phyloP scores from a whole-genome alignment of 495 filamentous ascomycete species.

The Talaromyces borbonicus region DNA sequence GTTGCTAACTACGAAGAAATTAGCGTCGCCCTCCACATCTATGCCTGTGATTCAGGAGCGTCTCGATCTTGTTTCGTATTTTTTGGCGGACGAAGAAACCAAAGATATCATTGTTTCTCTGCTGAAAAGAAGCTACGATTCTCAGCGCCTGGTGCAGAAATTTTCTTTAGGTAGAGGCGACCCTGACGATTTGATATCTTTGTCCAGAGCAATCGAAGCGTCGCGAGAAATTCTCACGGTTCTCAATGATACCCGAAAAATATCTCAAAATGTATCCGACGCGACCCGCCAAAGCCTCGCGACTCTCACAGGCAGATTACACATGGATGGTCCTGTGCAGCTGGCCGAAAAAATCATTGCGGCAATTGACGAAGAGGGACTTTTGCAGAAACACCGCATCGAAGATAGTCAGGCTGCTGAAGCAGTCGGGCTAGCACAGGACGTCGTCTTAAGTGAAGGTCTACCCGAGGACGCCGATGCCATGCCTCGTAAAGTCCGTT shows the following conservation, averaged over 20 bases:
- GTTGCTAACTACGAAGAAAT: slow-evolving; percentile 8
- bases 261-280: slow-evolving; percentile 11
- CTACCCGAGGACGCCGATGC: slow-evolving; percentile 32
- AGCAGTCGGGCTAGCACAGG: slow-evolving; percentile 57
- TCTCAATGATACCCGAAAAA: slow-evolving; percentile 17
- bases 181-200: slow-evolving; percentile 77
- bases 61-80: slow-evolving; percentile 69
- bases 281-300: slow-evolving; percentile 31
- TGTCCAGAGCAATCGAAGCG: slow-evolving; percentile 72
- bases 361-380: slow-evolving; percentile 88
- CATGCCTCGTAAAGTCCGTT: slow-evolving; percentile 35
- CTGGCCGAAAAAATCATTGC: slow-evolving; percentile 62
- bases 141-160: slow-evolving; percentile 82
- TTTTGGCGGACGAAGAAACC: slow-evolving; percentile 52
- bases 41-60: slow-evolving; percentile 67
- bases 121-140: slow-evolving; percentile 73
- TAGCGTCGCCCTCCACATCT: slow-evolving; percentile 75
- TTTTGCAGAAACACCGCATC: slow-evolving; percentile 65
- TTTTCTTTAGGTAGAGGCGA: slow-evolving; percentile 89
- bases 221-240: slow-evolving; percentile 57
- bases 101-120: slow-evolving; percentile 55
- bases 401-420: slow-evolving; percentile 61
- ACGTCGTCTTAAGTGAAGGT: slow-evolving; percentile 53
- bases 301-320: slow-evolving; percentile 49
- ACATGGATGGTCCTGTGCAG: slow-evolving; percentile 53